Base-by-base conservation (phyloP, 768 basidiomycete species). In the Porpolomopsis calyptriformis region DNA sequence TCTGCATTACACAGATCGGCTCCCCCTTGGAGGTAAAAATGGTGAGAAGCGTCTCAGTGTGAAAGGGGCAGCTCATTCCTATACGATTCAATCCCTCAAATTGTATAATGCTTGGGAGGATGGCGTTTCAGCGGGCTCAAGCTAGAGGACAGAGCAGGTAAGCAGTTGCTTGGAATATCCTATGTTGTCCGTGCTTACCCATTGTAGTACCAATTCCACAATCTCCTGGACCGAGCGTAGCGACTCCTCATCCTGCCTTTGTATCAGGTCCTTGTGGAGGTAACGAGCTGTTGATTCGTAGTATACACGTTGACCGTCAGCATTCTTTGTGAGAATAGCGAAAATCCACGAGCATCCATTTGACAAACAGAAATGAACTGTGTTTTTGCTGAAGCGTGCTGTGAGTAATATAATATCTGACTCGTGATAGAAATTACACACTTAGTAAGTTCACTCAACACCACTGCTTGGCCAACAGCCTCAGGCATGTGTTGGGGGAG, bases 321-420 rank as follows among this genome's bases (percentile, higher is more conserved):
- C 20, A 43, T 38, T 16, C 27, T n/a, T 49, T 53, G 55, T 58
- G 57, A 61, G 49, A 40, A 63, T 52, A 40, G 57, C 60, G 51
- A 64, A 64, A 42, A 61, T 55, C 61, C 60, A 64, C 27, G 36
- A 51, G 42, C 54, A 52, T 36, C 60, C 58, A 56, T 63, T 58
- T 45, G 63, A 60, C 53, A 64, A 54, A 54, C 61, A 64, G 50
- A 63, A 63, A 48, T 54, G 58, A 49, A 62, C 60, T 37, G 59
- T 56, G 33, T 49, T 50, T 49, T 55, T 52, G 37, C 59, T 63
- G 48, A 27, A 56, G 48, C 37, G 31, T 0, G 50, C 54, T 49
- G 39, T 12, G 55, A 40, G 56, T 46, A 49, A 49, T 26, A 54
- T 45, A 40, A 51, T 53, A 46, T 43, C 26, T 46, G 46, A 40